A percentile compares a stretch with the other conserved stretches of the same genome.
phyloP scores from a whole-genome alignment of 2,329 filamentous ascomycete species.

The Colletotrichum siamense region DNA sequence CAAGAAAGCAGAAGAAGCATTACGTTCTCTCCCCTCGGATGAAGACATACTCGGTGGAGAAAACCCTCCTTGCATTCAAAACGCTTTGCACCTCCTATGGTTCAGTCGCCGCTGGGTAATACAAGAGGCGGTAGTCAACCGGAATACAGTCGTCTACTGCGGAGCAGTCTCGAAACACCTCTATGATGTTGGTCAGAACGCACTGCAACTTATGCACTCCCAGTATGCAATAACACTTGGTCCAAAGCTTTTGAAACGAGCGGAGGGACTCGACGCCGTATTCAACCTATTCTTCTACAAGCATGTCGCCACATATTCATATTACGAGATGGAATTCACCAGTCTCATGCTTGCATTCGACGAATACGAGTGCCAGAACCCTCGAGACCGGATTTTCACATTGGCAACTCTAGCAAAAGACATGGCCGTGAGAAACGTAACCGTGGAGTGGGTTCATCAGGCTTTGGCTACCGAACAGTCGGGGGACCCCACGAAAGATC shows the following conservation, averaged over 20 bases:
- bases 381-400: neutral
- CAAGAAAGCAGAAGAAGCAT: neutral
- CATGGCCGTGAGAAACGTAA: neutral
- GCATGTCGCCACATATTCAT: neutral
- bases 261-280: neutral
- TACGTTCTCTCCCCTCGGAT: neutral
- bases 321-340: neutral
- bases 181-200: neutral
- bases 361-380: neutral
- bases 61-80: neutral
- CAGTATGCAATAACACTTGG: neutral
- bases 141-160: neutral
- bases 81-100: neutral
- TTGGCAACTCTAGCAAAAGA: neutral
- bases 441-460: neutral
- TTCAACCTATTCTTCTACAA: neutral
- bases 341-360: neutral
- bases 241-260: neutral
- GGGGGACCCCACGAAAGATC: neutral
- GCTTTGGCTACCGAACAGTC: neutral
- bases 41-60: fast-evolving
- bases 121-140: neutral
- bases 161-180: neutral
- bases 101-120: neutral
- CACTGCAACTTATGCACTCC: neutral